Evolutionary conservation across 768 basidiomycete species (phyloP).

Genomic region (Rhizopogon roseolus): DNA sequence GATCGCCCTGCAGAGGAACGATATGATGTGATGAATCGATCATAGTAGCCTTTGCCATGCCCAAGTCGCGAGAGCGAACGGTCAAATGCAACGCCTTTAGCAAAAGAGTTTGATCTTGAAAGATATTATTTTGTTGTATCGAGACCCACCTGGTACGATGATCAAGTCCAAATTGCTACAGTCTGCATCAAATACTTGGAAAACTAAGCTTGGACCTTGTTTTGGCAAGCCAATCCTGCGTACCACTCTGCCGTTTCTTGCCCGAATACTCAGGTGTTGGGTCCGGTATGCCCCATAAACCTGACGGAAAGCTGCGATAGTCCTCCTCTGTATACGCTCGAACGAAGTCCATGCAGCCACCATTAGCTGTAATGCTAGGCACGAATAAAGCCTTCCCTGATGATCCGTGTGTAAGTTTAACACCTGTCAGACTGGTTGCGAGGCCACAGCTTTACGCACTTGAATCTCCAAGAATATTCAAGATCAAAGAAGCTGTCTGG

Average conservation of each 20-base stretch:
- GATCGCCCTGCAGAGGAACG: constrained; percentile 31
- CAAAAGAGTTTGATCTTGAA: not conserved
- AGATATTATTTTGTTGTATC: not conserved
- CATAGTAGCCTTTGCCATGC: constrained; percentile 83
- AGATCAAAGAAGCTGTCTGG: constrained; percentile 49
- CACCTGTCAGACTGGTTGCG: not conserved
- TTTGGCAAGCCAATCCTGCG: constrained; percentile 16
- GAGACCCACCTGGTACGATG: constrained; percentile 55
- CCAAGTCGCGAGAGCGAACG: constrained; percentile 63
- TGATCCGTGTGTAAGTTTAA: not conserved
- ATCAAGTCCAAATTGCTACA: constrained; percentile 54
- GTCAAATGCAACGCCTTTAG: constrained; percentile 72
- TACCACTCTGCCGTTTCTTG: constrained; percentile 47
- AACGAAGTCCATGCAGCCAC: constrained; percentile 59
- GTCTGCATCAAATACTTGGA: constrained; percentile 25
- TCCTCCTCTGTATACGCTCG: constrained; percentile 57
- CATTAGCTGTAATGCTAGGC: constrained; percentile 51
- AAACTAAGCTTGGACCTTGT: constrained; percentile 4
- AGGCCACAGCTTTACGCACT: constrained; percentile 34
- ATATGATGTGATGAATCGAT: constrained; percentile 63
- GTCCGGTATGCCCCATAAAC: constrained; percentile 75
- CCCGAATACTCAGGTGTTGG: constrained; percentile 44
- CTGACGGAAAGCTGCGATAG: constrained; percentile 49
- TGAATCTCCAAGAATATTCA: constrained; percentile 42
- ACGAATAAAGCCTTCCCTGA: constrained; percentile 67